A percentile compares a stretch with the other conserved stretches of the same genome.
phyloP scores from a whole-genome alignment of 805 yeast species.

The Metschnikowia peoriensis region DNA sequence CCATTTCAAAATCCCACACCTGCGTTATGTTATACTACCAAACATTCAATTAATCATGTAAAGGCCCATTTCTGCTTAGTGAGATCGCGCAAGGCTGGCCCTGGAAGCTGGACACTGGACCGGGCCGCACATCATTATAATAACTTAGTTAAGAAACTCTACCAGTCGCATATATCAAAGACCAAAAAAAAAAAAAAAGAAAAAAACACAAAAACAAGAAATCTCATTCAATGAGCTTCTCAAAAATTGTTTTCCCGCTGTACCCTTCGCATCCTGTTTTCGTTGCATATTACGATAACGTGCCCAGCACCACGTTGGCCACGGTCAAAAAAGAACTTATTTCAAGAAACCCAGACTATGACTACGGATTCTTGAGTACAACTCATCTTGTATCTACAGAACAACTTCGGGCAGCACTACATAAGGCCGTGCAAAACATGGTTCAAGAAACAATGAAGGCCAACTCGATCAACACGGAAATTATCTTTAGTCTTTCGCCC shows the following conservation, averaged over 20 bases:
- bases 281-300: slow-evolving; percentile 45
- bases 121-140: no score
- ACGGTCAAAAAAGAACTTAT: slow-evolving; percentile 46
- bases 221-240: background rate
- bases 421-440: slow-evolving; percentile 57
- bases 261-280: slow-evolving; percentile 37
- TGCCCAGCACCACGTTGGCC: slow-evolving; percentile 36
- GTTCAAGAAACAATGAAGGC: slow-evolving; percentile 53
- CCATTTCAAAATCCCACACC: no score
- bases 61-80: no score
- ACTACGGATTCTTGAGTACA: slow-evolving; percentile 68
- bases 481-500: slow-evolving; percentile 67
- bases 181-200: no score
- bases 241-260: slow-evolving; percentile 41
- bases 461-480: slow-evolving; percentile 66
- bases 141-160: no score
- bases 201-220: no score
- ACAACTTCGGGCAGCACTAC: slow-evolving; percentile 59
- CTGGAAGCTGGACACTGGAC: no score
- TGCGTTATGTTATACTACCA: no score
- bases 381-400: slow-evolving; percentile 55
- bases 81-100: no score
- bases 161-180: no score
- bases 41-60: no score
- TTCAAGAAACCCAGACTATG: slow-evolving; percentile 46